phyloP scores from a whole-genome alignment of 2,329 filamentous ascomycete genomes.

The Elsinoe batatas region DNA sequence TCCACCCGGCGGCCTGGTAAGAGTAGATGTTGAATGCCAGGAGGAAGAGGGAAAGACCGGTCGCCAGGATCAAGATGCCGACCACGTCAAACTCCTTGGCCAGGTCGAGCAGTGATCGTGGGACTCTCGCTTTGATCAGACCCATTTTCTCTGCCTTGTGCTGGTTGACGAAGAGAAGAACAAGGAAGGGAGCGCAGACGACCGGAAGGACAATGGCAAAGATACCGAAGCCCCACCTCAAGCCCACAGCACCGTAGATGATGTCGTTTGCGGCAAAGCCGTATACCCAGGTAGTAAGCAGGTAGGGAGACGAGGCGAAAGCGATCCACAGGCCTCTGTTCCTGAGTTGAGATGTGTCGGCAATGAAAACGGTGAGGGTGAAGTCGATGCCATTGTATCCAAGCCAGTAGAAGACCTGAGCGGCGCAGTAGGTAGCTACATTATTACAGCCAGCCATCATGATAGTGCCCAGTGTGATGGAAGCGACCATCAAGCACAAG shows the following conservation, averaged over 20 bases:
- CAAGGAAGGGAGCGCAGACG: constrained; percentile 21
- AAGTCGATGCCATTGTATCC: constrained; percentile 25
- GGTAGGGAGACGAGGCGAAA: constrained; percentile 25
- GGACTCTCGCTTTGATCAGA: constrained; percentile 16
- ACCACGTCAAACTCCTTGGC: constrained; percentile 25
- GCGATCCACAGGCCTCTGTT: constrained; percentile 25
- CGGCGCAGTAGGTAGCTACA: constrained; percentile 23
- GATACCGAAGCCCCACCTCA: constrained; percentile 25
- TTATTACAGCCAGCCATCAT: constrained; percentile 23
- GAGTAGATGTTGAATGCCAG: constrained; percentile 15
- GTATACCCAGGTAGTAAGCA: constrained; percentile 24
- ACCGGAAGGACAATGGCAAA: constrained; percentile 25
- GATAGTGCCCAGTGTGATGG: constrained; percentile 20
- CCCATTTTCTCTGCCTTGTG: constrained; percentile 23
- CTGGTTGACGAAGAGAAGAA: constrained; percentile 22
- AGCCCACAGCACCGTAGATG: constrained; percentile 18
- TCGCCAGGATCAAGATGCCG: constrained; percentile 18
- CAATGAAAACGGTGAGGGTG: constrained; percentile 26
- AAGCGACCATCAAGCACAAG: constrained; percentile 27
- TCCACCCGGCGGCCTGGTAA: constrained; percentile 15
- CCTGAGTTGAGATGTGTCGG: constrained; percentile 25
- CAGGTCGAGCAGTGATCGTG: constrained; percentile 22
- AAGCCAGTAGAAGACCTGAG: constrained; percentile 25
- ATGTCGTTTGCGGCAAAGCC: constrained; percentile 22
- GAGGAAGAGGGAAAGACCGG: constrained; percentile 33